Percentiles rank a stretch among this genome's conserved stretches.
phyloP scores from a whole-genome alignment of 1,284 basidiomycete species.

The Puccinia triticina region DNA sequence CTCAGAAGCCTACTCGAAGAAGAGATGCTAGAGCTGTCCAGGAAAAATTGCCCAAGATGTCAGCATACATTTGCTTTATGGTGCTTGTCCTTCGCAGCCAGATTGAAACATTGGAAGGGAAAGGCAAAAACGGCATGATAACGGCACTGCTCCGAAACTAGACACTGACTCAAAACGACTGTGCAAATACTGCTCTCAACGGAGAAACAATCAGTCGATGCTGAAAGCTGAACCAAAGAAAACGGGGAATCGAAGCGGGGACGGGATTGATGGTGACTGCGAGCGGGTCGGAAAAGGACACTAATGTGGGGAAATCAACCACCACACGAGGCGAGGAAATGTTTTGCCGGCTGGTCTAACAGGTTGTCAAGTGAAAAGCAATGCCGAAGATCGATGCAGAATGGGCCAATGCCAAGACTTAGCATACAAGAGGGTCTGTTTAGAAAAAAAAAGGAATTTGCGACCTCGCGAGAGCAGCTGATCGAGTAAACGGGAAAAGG shows the following conservation, averaged over 20 bases:
- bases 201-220: not conserved
- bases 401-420: not conserved
- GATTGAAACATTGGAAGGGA: not conserved
- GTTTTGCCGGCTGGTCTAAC: not conserved
- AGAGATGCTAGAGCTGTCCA: not conserved
- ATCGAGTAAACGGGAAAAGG: not conserved
- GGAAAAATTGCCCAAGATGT: not conserved
- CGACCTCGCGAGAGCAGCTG: slow-evolving; percentile 12
- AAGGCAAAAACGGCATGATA: slow-evolving; percentile 3
- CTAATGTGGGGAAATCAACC: not conserved
- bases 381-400: not conserved
- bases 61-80: not conserved
- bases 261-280: slow-evolving; percentile 2
- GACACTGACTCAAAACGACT: slow-evolving; percentile 21
- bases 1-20: slow-evolving; percentile 18
- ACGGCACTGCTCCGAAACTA: not conserved
- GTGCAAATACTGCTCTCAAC: slow-evolving; percentile 18
- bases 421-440: not conserved
- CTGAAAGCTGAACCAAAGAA: slow-evolving; percentile 1
- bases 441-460: not conserved
- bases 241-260: not conserved
- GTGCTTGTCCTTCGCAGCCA: not conserved
- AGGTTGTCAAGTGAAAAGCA: not conserved
- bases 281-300: not conserved
- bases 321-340: slow-evolving; percentile 22